Conservation (phyloP, 2,329 filamentous ascomycete species). For the Davidsoniella neocaledoniae region DNA sequence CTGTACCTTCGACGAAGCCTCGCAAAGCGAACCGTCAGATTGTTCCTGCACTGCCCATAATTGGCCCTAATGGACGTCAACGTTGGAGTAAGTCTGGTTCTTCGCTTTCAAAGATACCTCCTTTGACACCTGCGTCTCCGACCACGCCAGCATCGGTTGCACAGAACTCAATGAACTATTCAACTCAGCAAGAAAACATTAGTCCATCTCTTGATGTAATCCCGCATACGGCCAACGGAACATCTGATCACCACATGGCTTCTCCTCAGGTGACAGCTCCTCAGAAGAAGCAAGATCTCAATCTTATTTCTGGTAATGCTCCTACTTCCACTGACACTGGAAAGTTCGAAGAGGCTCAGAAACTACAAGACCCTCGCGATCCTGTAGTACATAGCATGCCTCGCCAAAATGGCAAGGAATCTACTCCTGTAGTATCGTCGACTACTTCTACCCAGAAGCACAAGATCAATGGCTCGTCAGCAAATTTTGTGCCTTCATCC, state of each 20-base stretch:
- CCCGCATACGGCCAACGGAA: too few relatives aligned
- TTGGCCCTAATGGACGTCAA: constrained; percentile 2
- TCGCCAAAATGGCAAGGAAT: neutral
- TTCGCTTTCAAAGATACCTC: neutral
- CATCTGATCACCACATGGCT: too few relatives aligned
- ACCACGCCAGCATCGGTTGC: neutral
- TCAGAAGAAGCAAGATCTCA: too few relatives aligned
- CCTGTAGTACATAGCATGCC: neutral
- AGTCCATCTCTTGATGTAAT: too few relatives aligned
- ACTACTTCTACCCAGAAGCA: neutral
- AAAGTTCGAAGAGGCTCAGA: neutral
- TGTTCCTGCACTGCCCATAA: constrained; percentile 5
- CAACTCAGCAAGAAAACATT: too few relatives aligned
- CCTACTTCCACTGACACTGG: too few relatives aligned
- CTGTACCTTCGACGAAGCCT: neutral
- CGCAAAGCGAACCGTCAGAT: neutral
- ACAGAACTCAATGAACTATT: neutral
- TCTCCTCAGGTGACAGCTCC: too few relatives aligned
- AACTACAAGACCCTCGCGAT: neutral
- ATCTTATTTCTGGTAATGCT: too few relatives aligned
- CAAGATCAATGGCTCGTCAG: constrained; percentile 2
- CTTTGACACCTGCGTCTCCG: neutral
- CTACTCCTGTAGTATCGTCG: neutral
- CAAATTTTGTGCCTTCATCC: constrained; percentile 3
- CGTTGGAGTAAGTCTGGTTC: neutral